Conservation (phyloP, 345 rosid species). For the Pugionium cornutum region DNA sequence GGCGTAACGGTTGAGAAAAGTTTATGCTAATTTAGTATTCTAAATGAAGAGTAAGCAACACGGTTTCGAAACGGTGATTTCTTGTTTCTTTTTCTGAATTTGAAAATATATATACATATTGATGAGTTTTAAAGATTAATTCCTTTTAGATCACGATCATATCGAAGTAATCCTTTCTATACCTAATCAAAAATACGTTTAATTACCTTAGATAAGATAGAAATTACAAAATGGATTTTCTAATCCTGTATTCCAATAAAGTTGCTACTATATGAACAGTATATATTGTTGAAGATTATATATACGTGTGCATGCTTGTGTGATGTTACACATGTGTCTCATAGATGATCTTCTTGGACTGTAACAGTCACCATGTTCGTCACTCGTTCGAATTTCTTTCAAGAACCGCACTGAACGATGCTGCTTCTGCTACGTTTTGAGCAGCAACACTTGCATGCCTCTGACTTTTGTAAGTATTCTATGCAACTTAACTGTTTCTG, state of each 20-base stretch:
- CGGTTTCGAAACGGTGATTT: constrained; percentile 39
- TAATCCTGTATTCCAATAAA: constrained; percentile 25
- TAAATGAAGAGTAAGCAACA: constrained; percentile 42
- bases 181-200: constrained; percentile 24
- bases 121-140: constrained; percentile 17
- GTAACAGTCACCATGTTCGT: constrained; percentile 11
- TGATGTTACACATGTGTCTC: constrained; percentile 14
- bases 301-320: constrained; percentile 24
- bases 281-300: background rate
- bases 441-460: background rate
- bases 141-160: constrained; percentile 32
- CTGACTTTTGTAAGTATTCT: constrained; percentile 26
- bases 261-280: constrained; percentile 36
- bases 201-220: constrained; percentile 28
- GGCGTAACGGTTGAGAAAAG: constrained; percentile 76
- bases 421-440: background rate
- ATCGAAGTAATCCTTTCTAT: constrained; percentile 23
- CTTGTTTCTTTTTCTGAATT: constrained; percentile 28
- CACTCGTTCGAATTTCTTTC: constrained; percentile 21
- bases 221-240: constrained; percentile 31
- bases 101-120: constrained; percentile 14
- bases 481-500: constrained; percentile 6
- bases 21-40: constrained; percentile 31
- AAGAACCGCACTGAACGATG: background rate
- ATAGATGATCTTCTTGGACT: constrained; percentile 1